Evolutionary conservation across 1,284 basidiomycete genomes (phyloP).

Genomic region (Malassezia vespertilionis): DNA sequence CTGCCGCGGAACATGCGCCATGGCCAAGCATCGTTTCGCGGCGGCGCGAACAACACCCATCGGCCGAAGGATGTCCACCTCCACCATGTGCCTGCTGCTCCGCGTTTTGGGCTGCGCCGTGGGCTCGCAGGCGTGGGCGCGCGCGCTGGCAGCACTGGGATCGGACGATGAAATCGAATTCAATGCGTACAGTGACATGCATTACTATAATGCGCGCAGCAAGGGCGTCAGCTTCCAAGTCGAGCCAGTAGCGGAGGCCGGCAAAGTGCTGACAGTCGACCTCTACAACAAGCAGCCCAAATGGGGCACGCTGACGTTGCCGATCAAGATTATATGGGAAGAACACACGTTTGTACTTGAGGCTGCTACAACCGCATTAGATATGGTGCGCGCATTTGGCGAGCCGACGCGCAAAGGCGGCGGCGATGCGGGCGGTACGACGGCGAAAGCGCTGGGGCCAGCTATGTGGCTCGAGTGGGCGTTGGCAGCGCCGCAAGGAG

Average conservation of each 20-base stretch:
- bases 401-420: slow-evolving; percentile 15
- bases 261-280: slow-evolving; percentile 5
- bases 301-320: no score
- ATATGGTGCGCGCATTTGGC: slow-evolving; percentile 6
- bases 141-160: background rate
- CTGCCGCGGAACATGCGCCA: slow-evolving; percentile 11
- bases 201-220: slow-evolving; percentile 4
- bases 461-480: slow-evolving; percentile 14
- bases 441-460: slow-evolving; percentile 1
- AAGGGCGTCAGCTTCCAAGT: slow-evolving; percentile 10
- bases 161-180: background rate
- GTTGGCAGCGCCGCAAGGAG: background rate
- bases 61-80: background rate
- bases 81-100: background rate
- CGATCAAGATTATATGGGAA: background rate
- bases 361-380: background rate
- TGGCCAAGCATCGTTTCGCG: background rate
- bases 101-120: background rate
- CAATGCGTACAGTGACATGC: background rate
- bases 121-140: background rate
- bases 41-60: background rate
- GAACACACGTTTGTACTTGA: background rate
- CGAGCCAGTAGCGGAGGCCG: background rate
- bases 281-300: slow-evolving; percentile 10
- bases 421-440: background rate